Conservation (phyloP, 2,329 filamentous ascomycete species). For the Fusarium begoniae region DNA sequence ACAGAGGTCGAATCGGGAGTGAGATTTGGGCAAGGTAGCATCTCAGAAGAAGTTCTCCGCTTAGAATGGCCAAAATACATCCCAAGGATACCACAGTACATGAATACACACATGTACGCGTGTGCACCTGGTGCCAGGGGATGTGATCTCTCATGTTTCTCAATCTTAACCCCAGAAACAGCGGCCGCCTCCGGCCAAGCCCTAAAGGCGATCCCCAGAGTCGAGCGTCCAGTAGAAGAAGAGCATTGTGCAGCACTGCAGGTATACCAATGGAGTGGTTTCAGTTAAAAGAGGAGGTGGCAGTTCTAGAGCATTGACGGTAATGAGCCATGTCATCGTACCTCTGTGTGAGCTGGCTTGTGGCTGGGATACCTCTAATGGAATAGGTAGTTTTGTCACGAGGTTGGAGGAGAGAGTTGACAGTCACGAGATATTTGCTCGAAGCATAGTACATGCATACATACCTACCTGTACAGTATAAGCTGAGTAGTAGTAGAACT, state of each 20-base stretch:
- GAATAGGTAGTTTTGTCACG: neutral
- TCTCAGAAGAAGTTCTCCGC: slow-evolving; percentile 2
- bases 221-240: neutral
- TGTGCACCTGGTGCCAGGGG: neutral
- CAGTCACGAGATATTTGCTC: slow-evolving; percentile 6
- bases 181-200: slow-evolving; percentile 10
- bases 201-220: neutral
- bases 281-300: slow-evolving; percentile 14
- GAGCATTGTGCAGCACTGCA: slow-evolving; percentile 2
- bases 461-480: neutral
- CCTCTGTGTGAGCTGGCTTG: neutral
- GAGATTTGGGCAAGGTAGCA: slow-evolving; percentile 14
- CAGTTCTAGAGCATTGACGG: neutral
- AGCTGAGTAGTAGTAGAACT: neutral
- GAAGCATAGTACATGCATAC: neutral
- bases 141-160: slow-evolving; percentile 11
- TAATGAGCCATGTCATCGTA: neutral
- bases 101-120: slow-evolving; percentile 1
- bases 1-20: neutral
- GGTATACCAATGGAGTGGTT: slow-evolving; percentile 14
- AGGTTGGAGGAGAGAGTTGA: neutral
- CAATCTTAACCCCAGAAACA: slow-evolving; percentile 9
- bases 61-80: neutral
- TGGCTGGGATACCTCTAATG: neutral
- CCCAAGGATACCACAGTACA: neutral